These are phyloP conservation scores for Biscogniauxia marginata DNA, from an alignment of 2,329 filamentous ascomycete species.

Conservation along the genomic window DNA sequence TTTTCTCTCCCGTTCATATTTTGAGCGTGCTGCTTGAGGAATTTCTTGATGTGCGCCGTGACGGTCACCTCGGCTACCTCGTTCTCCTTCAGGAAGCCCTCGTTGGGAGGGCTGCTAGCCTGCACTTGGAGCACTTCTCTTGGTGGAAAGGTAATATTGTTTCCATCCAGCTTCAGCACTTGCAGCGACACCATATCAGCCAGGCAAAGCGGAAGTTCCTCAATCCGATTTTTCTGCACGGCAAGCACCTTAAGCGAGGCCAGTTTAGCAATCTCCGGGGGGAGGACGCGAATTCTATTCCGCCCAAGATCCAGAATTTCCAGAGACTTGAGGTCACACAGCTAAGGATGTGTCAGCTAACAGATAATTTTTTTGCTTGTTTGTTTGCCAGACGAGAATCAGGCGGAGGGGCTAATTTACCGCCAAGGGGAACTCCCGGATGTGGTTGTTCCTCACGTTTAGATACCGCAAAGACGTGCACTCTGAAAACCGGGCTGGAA, in stretches of 20 bases:
- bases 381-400: slow-evolving; percentile 8
- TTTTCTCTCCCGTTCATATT: slow-evolving; percentile 46
- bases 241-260: slow-evolving; percentile 87
- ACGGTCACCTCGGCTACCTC: slow-evolving; percentile 62
- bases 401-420: slow-evolving; percentile 38
- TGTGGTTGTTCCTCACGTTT: slow-evolving; percentile 74
- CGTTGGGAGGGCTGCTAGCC: slow-evolving; percentile 54
- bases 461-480: slow-evolving; percentile 77
- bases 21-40: slow-evolving; percentile 51
- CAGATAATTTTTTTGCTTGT: not conserved
- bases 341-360: slow-evolving; percentile 47
- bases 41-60: slow-evolving; percentile 62
- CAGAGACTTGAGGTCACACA: slow-evolving; percentile 80
- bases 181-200: slow-evolving; percentile 89
- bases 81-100: slow-evolving; percentile 56
- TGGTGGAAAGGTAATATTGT: slow-evolving; percentile 79
- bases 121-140: slow-evolving; percentile 64
- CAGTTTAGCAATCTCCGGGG: slow-evolving; percentile 75
- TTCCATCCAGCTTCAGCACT: slow-evolving; percentile 86
- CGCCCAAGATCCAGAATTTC: slow-evolving; percentile 92
- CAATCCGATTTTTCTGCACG: slow-evolving; percentile 81
- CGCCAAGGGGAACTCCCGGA: slow-evolving; percentile 60
- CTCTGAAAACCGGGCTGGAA: slow-evolving; percentile 70
- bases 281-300: slow-evolving; percentile 77
- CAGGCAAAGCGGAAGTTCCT: slow-evolving; percentile 77